phyloP scores from a whole-genome alignment of 2,329 filamentous ascomycete genomes.

The Coniochaeta pulveracea region DNA sequence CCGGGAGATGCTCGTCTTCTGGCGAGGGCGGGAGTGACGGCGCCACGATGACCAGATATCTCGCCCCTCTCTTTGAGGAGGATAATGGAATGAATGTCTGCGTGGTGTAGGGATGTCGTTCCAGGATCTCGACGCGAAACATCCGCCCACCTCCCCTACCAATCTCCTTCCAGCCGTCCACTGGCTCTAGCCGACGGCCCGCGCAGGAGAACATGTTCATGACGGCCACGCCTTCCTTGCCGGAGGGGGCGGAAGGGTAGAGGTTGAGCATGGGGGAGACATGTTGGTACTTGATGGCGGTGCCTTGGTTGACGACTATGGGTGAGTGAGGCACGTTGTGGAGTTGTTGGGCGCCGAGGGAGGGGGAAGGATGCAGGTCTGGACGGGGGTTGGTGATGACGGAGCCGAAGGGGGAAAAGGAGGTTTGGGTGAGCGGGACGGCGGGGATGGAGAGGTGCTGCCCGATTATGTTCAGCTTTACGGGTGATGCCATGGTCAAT shows the following conservation, averaged over 20 bases:
- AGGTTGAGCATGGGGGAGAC: conserved; percentile 64
- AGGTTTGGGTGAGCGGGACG: too few species aligned
- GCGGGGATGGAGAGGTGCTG: too few species aligned
- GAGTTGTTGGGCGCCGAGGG: conserved; percentile 8
- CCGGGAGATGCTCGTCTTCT: conserved; percentile 25
- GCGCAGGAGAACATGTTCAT: conserved; percentile 89
- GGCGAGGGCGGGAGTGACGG: conserved; percentile 51
- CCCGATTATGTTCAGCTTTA: too few species aligned
- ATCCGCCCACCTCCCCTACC: conserved; percentile 15
- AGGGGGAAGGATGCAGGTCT: conserved; percentile 36
- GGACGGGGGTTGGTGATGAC: conserved; percentile 66
- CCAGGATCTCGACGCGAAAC: conserved; percentile 64
- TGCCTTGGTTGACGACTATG: conserved; percentile 70
- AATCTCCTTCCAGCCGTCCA: too few species aligned
- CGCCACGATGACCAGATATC: conserved; percentile 81
- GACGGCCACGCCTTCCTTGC: conserved; percentile 43
- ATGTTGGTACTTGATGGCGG: conserved; percentile 75
- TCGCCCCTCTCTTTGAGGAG: conserved; percentile 20
- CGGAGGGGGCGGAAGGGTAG: conserved; percentile 55
- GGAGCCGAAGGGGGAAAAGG: conserved; percentile 73
- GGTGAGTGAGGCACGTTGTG: conserved; percentile 30
- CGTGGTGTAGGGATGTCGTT: conserved; percentile 86
- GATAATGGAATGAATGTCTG: conserved; percentile 83
- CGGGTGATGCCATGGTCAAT: too few species aligned
- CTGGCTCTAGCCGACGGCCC: conserved; percentile 39